These are phyloP conservation scores for Fremontodendron californicum DNA, from an alignment of 345 rosid species.

Conservation along the genomic window DNA sequence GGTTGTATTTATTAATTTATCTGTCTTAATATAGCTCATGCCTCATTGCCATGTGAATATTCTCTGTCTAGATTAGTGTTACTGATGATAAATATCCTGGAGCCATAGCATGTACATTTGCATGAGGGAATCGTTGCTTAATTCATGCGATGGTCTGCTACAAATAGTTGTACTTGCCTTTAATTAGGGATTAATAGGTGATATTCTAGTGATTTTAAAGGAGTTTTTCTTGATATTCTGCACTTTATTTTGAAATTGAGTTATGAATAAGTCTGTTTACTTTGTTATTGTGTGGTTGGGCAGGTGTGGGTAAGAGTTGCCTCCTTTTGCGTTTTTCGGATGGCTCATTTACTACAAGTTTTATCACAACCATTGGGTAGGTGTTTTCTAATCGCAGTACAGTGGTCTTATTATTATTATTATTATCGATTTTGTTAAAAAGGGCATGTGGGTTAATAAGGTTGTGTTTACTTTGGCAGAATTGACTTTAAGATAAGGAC, in stretches of 20 bases:
- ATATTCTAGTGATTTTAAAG: neutral
- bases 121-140: neutral
- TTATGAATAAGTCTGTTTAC: neutral
- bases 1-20: neutral
- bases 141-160: neutral
- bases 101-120: neutral
- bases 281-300: neutral
- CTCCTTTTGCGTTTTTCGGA: constrained; percentile 88
- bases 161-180: neutral
- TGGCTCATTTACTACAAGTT: constrained; percentile 95
- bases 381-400: neutral
- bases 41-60: neutral
- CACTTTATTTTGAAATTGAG: neutral
- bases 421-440: neutral
- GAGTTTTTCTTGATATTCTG: neutral
- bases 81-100: neutral
- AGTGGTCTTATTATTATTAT: neutral
- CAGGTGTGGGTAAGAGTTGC: constrained; percentile 95
- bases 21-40: neutral
- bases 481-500: constrained; percentile 98
- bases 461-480: constrained; percentile 33
- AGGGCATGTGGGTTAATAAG: neutral
- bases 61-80: neutral
- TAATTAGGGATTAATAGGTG: neutral
- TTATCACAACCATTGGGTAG: constrained; percentile 95